These are phyloP conservation scores for Scheffersomyces cryptocercus DNA, from an alignment of 1,139 yeast species.

Conservation along the genomic window DNA sequence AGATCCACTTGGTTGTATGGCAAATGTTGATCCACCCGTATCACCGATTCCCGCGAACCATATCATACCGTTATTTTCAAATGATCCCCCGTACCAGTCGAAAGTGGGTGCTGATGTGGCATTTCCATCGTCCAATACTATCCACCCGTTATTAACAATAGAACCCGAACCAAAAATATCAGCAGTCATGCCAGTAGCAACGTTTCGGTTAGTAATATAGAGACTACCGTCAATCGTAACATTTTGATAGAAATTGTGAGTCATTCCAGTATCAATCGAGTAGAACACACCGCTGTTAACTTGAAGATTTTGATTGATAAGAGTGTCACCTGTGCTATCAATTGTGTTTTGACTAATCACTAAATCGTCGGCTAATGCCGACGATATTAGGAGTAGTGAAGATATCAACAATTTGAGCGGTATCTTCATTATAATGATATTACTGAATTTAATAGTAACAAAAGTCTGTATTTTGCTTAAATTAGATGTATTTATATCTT, in stretches of 20 bases:
- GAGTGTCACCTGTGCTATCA: conserved; percentile 2
- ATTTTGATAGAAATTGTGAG: conserved; percentile 13
- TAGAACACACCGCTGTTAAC: conserved; percentile 1
- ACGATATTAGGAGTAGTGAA: background rate
- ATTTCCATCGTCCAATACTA: conserved; percentile 16
- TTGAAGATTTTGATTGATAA: background rate
- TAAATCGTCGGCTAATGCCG: background rate
- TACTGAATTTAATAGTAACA: too few species aligned
- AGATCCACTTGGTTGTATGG: conserved; percentile 9
- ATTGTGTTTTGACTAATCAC: background rate
- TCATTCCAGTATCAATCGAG: conserved; percentile 2
- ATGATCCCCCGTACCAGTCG: conserved; percentile 12
- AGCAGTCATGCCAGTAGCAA: conserved; percentile 15
- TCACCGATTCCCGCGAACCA: conserved; percentile 15
- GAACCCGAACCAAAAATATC: conserved; percentile 8
- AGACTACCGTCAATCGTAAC: conserved; percentile 17
- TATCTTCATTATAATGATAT: background rate
- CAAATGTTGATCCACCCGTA: conserved; percentile 13
- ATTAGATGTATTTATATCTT: too few species aligned
- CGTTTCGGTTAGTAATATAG: conserved; percentile 14
- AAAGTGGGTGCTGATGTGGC: conserved; percentile 21
- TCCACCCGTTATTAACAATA: conserved; percentile 13
- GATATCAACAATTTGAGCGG: background rate
- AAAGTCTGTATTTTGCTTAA: too few species aligned
- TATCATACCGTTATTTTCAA: conserved; percentile 11